Evolutionary conservation across 139 green algal species (phyloP).

Genomic region (Tetradesmus obliquus): DNA sequence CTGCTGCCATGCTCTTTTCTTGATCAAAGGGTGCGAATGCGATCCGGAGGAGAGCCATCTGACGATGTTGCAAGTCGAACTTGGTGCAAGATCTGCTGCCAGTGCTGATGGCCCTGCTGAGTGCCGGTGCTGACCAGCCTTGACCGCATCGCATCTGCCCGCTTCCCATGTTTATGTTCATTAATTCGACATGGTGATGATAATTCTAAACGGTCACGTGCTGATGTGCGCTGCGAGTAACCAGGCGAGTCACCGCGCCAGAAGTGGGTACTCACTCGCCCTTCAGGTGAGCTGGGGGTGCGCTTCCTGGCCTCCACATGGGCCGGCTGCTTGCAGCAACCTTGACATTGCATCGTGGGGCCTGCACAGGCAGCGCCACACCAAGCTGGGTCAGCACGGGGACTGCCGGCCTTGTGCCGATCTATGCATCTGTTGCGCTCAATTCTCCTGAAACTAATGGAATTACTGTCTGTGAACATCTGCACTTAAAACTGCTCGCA

Average conservation of each 20-base stretch:
- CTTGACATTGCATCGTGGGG: constrained; percentile 12
- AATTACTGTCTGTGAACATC: neutral
- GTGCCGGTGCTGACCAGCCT: neutral
- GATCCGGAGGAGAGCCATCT: too few relatives aligned
- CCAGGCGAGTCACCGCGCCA: neutral
- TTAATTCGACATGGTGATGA: neutral
- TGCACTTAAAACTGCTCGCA: neutral
- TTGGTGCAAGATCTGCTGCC: neutral
- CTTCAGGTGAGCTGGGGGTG: constrained; percentile 65
- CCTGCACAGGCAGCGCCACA: constrained; percentile 7
- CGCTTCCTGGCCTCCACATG: constrained; percentile 61
- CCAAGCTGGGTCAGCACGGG: neutral
- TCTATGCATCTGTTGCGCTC: neutral
- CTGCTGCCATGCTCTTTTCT: too few relatives aligned
- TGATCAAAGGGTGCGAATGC: too few relatives aligned
- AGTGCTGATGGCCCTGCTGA: neutral
- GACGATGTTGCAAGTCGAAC: neutral
- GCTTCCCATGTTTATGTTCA: neutral
- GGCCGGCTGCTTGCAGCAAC: constrained; percentile 7
- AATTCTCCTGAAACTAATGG: neutral
- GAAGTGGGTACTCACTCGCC: constrained; percentile 48
- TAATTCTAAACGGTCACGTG: neutral
- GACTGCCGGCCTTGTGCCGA: neutral
- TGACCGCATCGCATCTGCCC: neutral
- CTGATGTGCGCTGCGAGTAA: neutral